Evolutionary conservation across 495 filamentous ascomycete species (phyloP), one percentile per base, ranked within the genome.

Genomic region (Massariosphaeria phaeospora): DNA sequence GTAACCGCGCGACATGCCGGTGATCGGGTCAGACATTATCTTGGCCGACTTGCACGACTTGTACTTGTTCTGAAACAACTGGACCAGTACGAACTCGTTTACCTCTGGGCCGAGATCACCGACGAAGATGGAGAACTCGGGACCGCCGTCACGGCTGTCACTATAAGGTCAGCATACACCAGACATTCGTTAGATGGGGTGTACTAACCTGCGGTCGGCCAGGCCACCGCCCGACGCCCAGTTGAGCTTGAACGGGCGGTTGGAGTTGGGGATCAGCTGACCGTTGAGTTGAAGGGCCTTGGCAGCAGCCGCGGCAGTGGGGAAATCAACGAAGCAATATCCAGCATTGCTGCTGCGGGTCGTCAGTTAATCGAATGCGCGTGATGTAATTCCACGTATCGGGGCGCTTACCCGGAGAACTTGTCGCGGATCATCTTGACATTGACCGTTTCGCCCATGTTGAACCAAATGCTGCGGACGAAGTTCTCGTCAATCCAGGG

Each of bases 391-490:
- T 12, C 66, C n/a, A 38, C 29, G 12, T 20, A n/a, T n/a, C n/a
- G n/a, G n/a, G n/a, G n/a, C n/a, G 69, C 88, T 70, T 84, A 96
- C 91, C 93, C 93, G 71, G 93, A 97, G 69, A 95, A 96, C 72
- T 96, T 95, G 75, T 99, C 93, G 55, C 93, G 90, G 65, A 99
- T 99, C 82, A 99, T 95, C 80, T 99, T 99, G 40, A 99, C 93
- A 65, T 96, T 96, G 64, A 99, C 93, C 57, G 79, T 79, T 75
- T 97, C 91, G 50, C 83, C 88, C 76, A 96, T 83, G 64, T 85
- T 84, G 70, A 83, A 86, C 84, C 89, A 97, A 18, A 97, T 79
- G 59, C 84, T 91, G 68, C 94, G 90, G 62, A 99, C 87, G 72
- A 97, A 99, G 69, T 87, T 94, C 73, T 99, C 93, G 69, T 99